Evolutionary conservation across 345 rosid genomes (phyloP).

Genomic region (Clausena lansium): DNA sequence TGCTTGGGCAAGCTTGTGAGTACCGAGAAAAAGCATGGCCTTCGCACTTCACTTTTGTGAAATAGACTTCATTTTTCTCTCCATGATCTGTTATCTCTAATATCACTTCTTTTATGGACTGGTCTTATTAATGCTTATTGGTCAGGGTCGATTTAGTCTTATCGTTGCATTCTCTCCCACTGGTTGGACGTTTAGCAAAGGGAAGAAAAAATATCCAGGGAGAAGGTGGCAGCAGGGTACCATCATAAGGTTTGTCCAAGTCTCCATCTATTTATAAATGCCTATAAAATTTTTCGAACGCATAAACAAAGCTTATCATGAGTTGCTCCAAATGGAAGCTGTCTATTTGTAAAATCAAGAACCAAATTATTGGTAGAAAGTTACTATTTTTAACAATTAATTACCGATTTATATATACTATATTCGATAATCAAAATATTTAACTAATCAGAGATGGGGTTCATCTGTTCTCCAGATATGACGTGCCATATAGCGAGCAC

Average conservation of each 20-base stretch:
- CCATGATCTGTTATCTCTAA: not conserved
- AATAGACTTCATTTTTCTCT: not conserved
- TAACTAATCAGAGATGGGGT: not conserved
- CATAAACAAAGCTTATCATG: not conserved
- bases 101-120: not conserved
- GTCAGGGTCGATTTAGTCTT: slow-evolving; percentile 72
- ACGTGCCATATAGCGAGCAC: slow-evolving; percentile 96
- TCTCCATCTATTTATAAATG: not conserved
- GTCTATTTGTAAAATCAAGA: not conserved
- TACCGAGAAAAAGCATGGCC: not conserved
- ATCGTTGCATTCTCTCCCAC: slow-evolving; percentile 93
- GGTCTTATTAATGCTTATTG: slow-evolving; percentile 1
- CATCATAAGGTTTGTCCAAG: slow-evolving; percentile 61
- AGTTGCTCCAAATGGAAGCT: not conserved
- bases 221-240: slow-evolving; percentile 96
- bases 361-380: not conserved
- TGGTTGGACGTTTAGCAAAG: slow-evolving; percentile 90
- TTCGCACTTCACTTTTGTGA: not conserved
- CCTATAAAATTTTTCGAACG: not conserved
- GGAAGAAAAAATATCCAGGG: slow-evolving; percentile 81
- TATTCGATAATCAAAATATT: not conserved
- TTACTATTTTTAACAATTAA: too few relatives aligned
- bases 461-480: slow-evolving; percentile 53
- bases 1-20: not conserved
- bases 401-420: too few relatives aligned